A percentile compares a stretch with the other conserved stretches of the same genome.
phyloP scores from a whole-genome alignment of 768 basidiomycete species.

The Hydnomerulius pinastri region DNA sequence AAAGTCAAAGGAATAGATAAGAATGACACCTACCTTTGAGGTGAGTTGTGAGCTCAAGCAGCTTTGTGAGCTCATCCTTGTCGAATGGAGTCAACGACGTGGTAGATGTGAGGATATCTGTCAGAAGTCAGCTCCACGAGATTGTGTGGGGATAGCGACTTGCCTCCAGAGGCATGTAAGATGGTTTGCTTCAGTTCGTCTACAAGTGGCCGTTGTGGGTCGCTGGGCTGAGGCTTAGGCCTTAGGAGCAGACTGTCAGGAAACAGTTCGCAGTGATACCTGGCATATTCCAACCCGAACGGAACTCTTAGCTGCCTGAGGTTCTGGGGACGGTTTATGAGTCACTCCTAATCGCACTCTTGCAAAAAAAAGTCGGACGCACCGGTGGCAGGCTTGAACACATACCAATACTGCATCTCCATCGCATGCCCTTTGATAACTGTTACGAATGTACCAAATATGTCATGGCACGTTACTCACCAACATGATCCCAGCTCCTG shows the following conservation, averaged over 20 bases:
- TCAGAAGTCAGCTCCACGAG: background rate
- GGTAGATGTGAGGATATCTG: slow-evolving; percentile 41
- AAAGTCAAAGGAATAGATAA: background rate
- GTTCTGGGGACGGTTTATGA: background rate
- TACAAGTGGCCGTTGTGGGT: background rate
- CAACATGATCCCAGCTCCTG: slow-evolving; percentile 38
- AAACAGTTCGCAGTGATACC: slow-evolving; percentile 2
- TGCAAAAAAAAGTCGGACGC: background rate
- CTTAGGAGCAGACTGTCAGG: background rate
- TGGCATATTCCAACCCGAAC: background rate
- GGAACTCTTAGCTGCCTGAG: background rate
- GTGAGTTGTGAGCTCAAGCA: slow-evolving; percentile 31
- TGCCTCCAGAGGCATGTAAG: slow-evolving; percentile 15
- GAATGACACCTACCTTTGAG: slow-evolving; percentile 33
- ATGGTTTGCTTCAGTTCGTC: background rate
- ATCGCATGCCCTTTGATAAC: slow-evolving; percentile 16
- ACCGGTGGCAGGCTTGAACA: background rate
- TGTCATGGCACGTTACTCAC: slow-evolving; percentile 32
- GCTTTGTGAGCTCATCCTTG: slow-evolving; percentile 36
- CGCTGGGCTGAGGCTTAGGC: background rate
- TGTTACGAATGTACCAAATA: background rate
- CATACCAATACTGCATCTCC: slow-evolving; percentile 24
- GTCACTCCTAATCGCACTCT: background rate
- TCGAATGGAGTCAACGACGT: slow-evolving; percentile 41
- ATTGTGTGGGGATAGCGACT: slow-evolving; percentile 13